A percentile compares a stretch with the other conserved stretches of the same genome.
Evolutionary conservation across 176 grass and related monocot species (phyloP).

Genomic region (Oryza officinalis): DNA sequence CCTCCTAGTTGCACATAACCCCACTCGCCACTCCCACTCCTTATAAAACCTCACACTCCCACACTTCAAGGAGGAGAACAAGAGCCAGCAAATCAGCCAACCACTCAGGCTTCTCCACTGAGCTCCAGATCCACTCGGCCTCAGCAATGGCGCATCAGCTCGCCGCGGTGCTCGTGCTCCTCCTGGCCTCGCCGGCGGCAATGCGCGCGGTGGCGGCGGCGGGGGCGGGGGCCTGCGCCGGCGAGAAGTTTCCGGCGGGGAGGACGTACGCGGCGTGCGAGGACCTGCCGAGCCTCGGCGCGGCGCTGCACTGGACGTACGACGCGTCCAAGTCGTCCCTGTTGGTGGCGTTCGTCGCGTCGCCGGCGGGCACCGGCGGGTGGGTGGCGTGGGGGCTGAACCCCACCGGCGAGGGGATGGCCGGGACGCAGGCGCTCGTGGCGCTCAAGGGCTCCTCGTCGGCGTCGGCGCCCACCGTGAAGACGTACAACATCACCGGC

Average conservation of each 20-base stretch:
- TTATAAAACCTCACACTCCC: conserved; percentile 35
- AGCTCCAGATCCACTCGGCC: not conserved
- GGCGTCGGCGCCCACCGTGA: conserved; percentile 11
- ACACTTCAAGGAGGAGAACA: no score
- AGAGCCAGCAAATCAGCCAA: not conserved
- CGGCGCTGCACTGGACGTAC: conserved; percentile 69
- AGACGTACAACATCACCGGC: conserved; percentile 63
- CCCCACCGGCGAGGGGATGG: conserved; percentile 64
- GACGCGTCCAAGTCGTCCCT: conserved; percentile 37
- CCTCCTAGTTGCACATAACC: not conserved
- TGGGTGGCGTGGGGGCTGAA: conserved; percentile 83
- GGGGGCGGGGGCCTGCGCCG: conserved; percentile 14
- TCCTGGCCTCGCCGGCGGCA: conserved; percentile 1
- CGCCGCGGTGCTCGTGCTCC: conserved; percentile 33
- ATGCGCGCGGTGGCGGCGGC: not conserved
- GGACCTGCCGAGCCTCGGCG: conserved; percentile 62
- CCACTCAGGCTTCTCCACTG: not conserved
- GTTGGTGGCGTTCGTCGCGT: conserved; percentile 63
- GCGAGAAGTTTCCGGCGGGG: conserved; percentile 56
- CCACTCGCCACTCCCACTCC: not conserved
- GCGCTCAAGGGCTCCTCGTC: conserved; percentile 28
- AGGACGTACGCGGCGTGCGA: conserved; percentile 44
- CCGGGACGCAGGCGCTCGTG: conserved; percentile 64
- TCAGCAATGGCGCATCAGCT: conserved; percentile 18
- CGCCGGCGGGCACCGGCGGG: conserved; percentile 43